phyloP scores from a whole-genome alignment of 306 rosid species.

The Vigna mungo region DNA sequence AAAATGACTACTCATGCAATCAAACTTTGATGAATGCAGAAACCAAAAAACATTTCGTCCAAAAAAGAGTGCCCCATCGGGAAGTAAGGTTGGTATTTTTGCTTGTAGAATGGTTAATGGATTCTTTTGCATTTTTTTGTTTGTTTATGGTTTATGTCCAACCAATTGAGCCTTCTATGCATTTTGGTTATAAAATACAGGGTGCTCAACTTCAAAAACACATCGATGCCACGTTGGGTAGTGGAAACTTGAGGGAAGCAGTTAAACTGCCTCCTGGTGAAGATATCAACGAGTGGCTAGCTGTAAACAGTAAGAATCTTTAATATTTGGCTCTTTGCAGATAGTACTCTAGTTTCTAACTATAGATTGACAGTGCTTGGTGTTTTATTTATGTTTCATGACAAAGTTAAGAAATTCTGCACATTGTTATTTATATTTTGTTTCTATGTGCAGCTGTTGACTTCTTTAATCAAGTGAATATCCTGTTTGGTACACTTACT shows the following conservation, averaged over 20 bases:
- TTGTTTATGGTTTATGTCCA: background rate
- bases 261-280: slow-evolving; percentile 93
- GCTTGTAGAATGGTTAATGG: background rate
- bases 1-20: background rate
- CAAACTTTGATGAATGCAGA: slow-evolving; percentile 54
- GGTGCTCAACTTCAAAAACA: slow-evolving; percentile 90
- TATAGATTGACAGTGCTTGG: background rate
- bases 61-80: slow-evolving; percentile 83
- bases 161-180: slow-evolving; percentile 11
- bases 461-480: slow-evolving; percentile 90
- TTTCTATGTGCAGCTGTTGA: slow-evolving; percentile 70
- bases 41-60: slow-evolving; percentile 90
- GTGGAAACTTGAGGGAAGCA: slow-evolving; percentile 91
- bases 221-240: slow-evolving; percentile 89
- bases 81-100: slow-evolving; percentile 69
- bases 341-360: slow-evolving; percentile 7
- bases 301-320: slow-evolving; percentile 74
- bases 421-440: slow-evolving; percentile 5
- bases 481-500: slow-evolving; percentile 82
- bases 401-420: background rate
- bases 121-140: slow-evolving; percentile 11
- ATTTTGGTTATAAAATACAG: slow-evolving; percentile 50
- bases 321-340: slow-evolving; percentile 23
- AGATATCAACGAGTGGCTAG: slow-evolving; percentile 90
- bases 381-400: slow-evolving; percentile 4